Evolutionary conservation across 192 early-diverging fungal genomes (phyloP).

Genomic region (Dispira simplex): DNA sequence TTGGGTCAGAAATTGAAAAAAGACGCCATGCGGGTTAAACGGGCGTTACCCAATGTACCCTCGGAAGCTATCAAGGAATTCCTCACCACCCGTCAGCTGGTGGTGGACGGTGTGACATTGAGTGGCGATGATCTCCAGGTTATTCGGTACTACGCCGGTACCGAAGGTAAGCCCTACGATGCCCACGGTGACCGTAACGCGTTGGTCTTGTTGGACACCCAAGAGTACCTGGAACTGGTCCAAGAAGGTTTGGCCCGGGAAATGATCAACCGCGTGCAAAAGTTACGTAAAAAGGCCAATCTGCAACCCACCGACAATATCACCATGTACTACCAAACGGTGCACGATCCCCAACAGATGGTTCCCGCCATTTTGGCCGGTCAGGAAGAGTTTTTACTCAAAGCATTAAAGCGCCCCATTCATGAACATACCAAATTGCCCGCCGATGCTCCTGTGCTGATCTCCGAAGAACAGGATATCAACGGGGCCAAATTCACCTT

Average conservation of each 20-base stretch:
- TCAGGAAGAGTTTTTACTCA: slow-evolving; percentile 57
- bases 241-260: slow-evolving; percentile 89
- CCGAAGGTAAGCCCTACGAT: slow-evolving; percentile 45
- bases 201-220: slow-evolving; percentile 75
- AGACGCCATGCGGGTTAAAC: slow-evolving; percentile 73
- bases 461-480: slow-evolving; percentile 62
- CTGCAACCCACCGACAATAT: slow-evolving; percentile 82
- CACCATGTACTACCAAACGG: slow-evolving; percentile 64
- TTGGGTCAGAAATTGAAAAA: slow-evolving; percentile 84
- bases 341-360: slow-evolving; percentile 45
- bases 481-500: slow-evolving; percentile 67
- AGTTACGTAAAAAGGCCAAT: slow-evolving; percentile 88
- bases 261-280: slow-evolving; percentile 92
- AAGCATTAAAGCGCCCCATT: slow-evolving; percentile 57
- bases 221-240: slow-evolving; percentile 63
- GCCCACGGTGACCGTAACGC: slow-evolving; percentile 67
- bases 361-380: slow-evolving; percentile 51
- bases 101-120: slow-evolving; percentile 65
- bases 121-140: slow-evolving; percentile 72
- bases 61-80: slow-evolving; percentile 73
- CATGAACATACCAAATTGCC: slow-evolving; percentile 18
- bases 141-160: slow-evolving; percentile 68
- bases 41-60: slow-evolving; percentile 57
- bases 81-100: slow-evolving; percentile 43
- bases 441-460: slow-evolving; percentile 30